Evolutionary conservation across 176 grass and related monocot species (phyloP), one percentile per base, ranked within the genome.

Genomic region (Oryza meridionalis): DNA sequence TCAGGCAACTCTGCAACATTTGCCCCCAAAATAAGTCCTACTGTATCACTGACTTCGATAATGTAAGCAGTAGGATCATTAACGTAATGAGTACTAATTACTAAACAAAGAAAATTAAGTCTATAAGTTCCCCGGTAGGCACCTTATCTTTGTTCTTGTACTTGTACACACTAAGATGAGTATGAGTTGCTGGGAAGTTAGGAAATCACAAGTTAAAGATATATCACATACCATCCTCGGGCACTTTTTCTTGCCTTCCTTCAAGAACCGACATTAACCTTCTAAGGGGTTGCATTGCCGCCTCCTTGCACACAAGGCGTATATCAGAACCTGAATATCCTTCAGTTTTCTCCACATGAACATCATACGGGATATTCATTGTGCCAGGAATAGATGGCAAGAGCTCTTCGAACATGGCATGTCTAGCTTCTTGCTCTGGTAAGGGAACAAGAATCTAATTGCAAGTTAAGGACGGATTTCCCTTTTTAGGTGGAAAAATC

Each of bases 281-380:
- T 80, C 95, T 91, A 82, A 98, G 87, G 21, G 92, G 92, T 70
- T 98, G 90, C 95, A 98, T 98, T 73, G 95, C 95, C 29, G 95
- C 86, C 80, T 98, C 92, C 90, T 98, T 95, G 89, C 95, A 98
- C 45, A 93, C 90, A 33, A 98, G 85, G 63, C 84, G 92, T 49
- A 98, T 95, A 89, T 98, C 95, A 79, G 95, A 98, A 26, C 92
- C 95, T 4, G 92, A 98, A 89, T 93, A 98, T 77, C 92, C 92
- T 95, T 93, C 92, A 65, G 88, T 90, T 89, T 73, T 93, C 45
- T 90, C 92, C 65, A 95, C 87, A 62, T 95, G 91, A 90, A 90
- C 29, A 73, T 95, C 84, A 79, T 93, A 95, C 1, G 88, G 89
- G 50, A 93, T 84, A 75, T 88, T 86, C 67, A 84, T 88, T 77